A percentile compares a stretch with the other conserved stretches of the same genome.
Conservation (phyloP, 2,329 filamentous ascomycete species). For the Fusarium mundagurra region DNA sequence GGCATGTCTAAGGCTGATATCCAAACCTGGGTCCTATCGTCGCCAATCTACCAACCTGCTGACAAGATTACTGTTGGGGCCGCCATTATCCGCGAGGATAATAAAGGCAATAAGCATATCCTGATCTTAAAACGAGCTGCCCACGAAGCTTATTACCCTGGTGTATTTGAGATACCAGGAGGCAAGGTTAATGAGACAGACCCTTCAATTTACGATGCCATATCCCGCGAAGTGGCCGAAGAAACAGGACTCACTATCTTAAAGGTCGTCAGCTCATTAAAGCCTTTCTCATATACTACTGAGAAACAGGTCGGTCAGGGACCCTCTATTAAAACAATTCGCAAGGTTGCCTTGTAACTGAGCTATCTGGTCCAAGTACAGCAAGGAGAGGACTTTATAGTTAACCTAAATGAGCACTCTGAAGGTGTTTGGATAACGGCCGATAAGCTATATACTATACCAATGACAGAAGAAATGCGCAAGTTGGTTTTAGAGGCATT, state of each 20-base stretch:
- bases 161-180: not conserved
- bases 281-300: not conserved
- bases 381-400: not conserved
- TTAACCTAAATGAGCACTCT: not conserved
- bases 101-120: not conserved
- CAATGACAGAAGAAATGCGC: not conserved
- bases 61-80: not conserved
- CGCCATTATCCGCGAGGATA: not conserved
- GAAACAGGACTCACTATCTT: not conserved
- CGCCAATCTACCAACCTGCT: not conserved
- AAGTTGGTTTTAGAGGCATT: not conserved
- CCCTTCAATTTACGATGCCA: not conserved
- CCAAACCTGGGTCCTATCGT: not conserved
- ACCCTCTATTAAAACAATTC: not conserved
- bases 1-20: not conserved
- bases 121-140: not conserved
- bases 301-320: not conserved
- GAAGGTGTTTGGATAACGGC: not conserved
- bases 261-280: not conserved
- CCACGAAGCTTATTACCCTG: not conserved
- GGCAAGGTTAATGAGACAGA: not conserved
- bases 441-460: not conserved
- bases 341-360: not conserved
- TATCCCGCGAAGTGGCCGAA: not conserved
- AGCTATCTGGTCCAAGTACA: not conserved